A percentile compares a stretch with the other conserved stretches of the same genome.
These are phyloP conservation scores for Ruellia speciosa DNA, from an alignment of 305 asterid species.

Conservation along the genomic window DNA sequence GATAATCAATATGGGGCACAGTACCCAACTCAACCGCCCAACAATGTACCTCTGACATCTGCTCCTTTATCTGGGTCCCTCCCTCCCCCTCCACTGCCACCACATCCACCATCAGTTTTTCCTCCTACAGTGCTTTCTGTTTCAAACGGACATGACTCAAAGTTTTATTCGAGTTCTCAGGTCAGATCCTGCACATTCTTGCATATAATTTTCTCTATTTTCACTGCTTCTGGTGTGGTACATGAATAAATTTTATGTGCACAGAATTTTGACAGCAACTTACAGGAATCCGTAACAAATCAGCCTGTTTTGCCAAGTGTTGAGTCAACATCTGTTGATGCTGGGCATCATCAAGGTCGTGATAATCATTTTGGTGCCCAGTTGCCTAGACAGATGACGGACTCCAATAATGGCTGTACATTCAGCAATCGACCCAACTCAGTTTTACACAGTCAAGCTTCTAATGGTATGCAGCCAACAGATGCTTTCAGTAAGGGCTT, in stretches of 20 bases:
- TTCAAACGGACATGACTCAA: conserved; percentile 32
- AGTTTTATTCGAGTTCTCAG: conserved; percentile 40
- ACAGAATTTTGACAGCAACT: conserved; percentile 17
- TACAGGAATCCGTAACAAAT: conserved; percentile 25
- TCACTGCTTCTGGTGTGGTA: neutral
- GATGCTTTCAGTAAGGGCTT: conserved; percentile 45
- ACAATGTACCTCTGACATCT: conserved; percentile 32
- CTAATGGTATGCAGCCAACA: conserved; percentile 39
- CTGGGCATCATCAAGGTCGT: conserved; percentile 23
- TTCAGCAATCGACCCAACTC: conserved; percentile 23
- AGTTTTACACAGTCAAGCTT: conserved; percentile 33
- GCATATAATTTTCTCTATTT: conserved; percentile 5
- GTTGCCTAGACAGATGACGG: conserved; percentile 25
- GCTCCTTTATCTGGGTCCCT: conserved; percentile 28
- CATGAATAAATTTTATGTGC: conserved; percentile 5
- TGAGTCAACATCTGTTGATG: conserved; percentile 22
- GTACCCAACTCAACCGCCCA: conserved; percentile 40
- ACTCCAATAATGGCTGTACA: conserved; percentile 20
- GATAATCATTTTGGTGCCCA: conserved; percentile 29
- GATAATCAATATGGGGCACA: conserved; percentile 29
- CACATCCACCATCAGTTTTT: conserved; percentile 23
- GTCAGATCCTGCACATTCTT: conserved; percentile 27
- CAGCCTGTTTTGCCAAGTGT: conserved; percentile 24
- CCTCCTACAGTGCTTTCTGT: conserved; percentile 36
- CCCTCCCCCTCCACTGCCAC: conserved; percentile 33